These are phyloP conservation scores for Aureobasidium sp. DNA, from an alignment of 2,329 filamentous ascomycete genomes.

Conservation along the genomic window DNA sequence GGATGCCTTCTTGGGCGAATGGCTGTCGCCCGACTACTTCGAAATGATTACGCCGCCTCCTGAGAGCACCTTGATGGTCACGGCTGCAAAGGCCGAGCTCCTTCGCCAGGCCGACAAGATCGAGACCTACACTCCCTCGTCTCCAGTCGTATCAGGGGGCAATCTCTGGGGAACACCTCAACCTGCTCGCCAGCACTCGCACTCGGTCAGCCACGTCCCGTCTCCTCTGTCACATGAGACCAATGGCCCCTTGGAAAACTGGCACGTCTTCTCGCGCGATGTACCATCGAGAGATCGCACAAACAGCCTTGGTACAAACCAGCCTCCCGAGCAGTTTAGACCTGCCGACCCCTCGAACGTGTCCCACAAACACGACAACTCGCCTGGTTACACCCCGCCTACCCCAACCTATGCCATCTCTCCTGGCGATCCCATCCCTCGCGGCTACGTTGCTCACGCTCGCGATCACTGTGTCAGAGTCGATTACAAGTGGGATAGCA, in stretches of 20 bases:
- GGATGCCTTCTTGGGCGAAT: slow-evolving; percentile 90
- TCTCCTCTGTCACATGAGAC: slow-evolving; percentile 1
- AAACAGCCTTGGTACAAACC: slow-evolving; percentile 28
- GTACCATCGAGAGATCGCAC: slow-evolving; percentile 33
- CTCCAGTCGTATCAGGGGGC: slow-evolving; percentile 23
- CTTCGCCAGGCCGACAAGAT: slow-evolving; percentile 62
- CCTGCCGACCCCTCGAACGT: background rate
- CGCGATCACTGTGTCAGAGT: slow-evolving; percentile 75
- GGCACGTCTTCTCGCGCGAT: slow-evolving; percentile 30
- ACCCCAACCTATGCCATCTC: slow-evolving; percentile 77
- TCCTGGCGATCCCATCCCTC: slow-evolving; percentile 68
- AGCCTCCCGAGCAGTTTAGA: background rate
- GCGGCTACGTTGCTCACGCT: slow-evolving; percentile 83
- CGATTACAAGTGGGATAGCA: slow-evolving; percentile 97
- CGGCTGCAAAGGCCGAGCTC: slow-evolving; percentile 78
- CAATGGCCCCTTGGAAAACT: slow-evolving; percentile 22
- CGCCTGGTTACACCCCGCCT: slow-evolving; percentile 58
- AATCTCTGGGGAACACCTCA: slow-evolving; percentile 39
- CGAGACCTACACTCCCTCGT: slow-evolving; percentile 35
- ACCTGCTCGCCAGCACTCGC: slow-evolving; percentile 12
- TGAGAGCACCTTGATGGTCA: slow-evolving; percentile 76
- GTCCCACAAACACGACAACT: slow-evolving; percentile 21
- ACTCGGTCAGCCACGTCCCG: slow-evolving; percentile 10
- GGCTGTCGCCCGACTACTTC: slow-evolving; percentile 89
- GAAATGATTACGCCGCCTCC: slow-evolving; percentile 86